Conservation (phyloP, 257 asterid species). For the Fraxinus quadrangulata region DNA sequence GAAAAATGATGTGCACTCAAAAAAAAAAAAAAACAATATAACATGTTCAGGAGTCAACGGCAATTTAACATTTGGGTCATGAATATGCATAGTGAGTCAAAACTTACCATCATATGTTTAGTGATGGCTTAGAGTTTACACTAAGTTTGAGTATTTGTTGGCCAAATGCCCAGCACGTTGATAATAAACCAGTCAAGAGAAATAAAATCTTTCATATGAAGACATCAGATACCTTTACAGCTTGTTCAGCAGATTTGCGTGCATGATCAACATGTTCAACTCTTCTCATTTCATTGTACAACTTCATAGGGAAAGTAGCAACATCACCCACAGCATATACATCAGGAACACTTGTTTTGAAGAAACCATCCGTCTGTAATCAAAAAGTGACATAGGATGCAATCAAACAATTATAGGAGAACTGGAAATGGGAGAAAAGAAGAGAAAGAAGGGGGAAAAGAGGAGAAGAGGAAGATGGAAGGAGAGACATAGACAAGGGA, state of each 20-base stretch:
- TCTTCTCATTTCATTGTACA: slow-evolving; percentile 75
- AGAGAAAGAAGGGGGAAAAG: no score
- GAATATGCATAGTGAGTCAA: background rate
- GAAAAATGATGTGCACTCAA: no score
- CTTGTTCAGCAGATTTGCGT: slow-evolving; percentile 96
- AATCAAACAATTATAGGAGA: no score
- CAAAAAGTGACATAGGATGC: background rate
- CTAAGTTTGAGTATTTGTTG: background rate
- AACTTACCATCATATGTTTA: background rate
- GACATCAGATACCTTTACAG: slow-evolving; percentile 67
- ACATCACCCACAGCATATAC: slow-evolving; percentile 97
- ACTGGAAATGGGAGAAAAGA: no score
- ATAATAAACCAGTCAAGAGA: background rate
- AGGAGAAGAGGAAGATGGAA: no score
- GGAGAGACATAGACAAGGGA: no score
- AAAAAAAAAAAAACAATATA: no score
- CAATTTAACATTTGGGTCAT: background rate
- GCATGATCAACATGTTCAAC: slow-evolving; percentile 95
- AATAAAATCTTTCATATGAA: slow-evolving; percentile 8
- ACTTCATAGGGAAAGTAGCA: slow-evolving; percentile 89
- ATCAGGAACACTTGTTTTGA: slow-evolving; percentile 71
- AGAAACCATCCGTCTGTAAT: slow-evolving; percentile 85
- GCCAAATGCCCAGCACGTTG: background rate
- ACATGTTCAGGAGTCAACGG: no score
- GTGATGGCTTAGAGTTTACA: background rate